Base-by-base conservation (phyloP, 345 rosid genomes). In the Citrus sinensis region DNA sequence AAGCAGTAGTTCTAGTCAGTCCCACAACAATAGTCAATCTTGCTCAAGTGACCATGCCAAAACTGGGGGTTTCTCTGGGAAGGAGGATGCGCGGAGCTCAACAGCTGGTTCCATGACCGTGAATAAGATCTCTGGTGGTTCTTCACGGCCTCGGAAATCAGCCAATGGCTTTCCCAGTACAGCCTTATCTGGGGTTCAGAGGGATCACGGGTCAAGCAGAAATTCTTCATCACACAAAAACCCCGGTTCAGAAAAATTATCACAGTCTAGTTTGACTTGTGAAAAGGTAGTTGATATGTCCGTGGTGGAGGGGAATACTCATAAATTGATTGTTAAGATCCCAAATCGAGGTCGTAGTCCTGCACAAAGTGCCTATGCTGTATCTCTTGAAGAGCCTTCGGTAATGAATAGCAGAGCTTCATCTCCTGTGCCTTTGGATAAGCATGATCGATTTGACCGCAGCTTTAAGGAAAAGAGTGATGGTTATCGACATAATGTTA, bases 1-100 rank as follows among this genome's bases (percentile, higher is more conserved):
- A 81, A 91, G 94, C 82, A 89, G 93, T 81, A 85, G 96, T 83
- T 90, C 98, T 75, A 90, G 98, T 84, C 94, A 86, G 77, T 93
- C 98, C 59, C 93, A 90, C 73, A 93, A 90, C 85, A 93, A 90
- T 72, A 89, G 92, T 80, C 98, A 88, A 55, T 88, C 92, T 60
- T 90, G 84, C 79, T 90, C 96, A 1, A 85, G 94, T 75, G 96
- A 91, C 63, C 93, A 86, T 85, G 88, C 80, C 46, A 91, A 88
- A 83, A 75, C 86, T 22, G 90, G 84, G 34, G 92, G 87, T 8
- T 64, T 82, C 77, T 84, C 88, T 27, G 83, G 83, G 10, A 91
- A 90, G 86, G 95, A 91, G 76, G 95, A 93, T 54, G 86, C 86
- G 27, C 87, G 89, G 84, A 88, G 94, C 81, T 85, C 90, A 20